Evolutionary conservation across 106 monocot species (phyloP).

Genomic region (Hemerocallis citrina): DNA sequence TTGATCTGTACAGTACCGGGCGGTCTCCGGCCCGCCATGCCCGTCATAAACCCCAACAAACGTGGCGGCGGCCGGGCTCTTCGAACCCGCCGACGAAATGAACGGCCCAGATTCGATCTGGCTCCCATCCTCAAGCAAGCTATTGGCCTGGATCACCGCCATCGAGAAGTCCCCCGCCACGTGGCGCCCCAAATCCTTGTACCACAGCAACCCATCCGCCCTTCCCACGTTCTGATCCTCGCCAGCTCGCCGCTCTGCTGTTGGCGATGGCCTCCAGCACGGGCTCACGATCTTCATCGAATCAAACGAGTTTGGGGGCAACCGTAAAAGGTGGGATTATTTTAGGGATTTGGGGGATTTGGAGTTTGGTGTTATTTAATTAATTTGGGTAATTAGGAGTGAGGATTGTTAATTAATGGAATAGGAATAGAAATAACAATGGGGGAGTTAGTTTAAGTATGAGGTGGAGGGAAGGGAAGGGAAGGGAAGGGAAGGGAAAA

Average conservation of each 20-base stretch:
- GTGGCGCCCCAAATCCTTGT: conserved; percentile 46
- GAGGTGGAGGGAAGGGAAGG: no score
- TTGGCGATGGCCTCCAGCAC: conserved; percentile 9
- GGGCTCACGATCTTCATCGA: conserved; percentile 2
- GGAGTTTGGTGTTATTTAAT: no score
- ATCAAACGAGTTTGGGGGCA: background rate
- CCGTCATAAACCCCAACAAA: conserved; percentile 18
- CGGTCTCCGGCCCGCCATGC: conserved; percentile 14
- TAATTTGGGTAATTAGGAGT: no score
- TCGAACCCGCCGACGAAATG: conserved; percentile 5
- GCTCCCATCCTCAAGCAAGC: conserved; percentile 50
- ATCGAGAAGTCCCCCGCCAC: conserved; percentile 62
- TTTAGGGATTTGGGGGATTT: no score
- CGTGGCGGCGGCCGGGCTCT: conserved; percentile 9
- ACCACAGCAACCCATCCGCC: conserved; percentile 45
- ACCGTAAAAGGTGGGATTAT: no score
- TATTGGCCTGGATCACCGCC: conserved; percentile 68
- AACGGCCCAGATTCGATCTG: conserved; percentile 51
- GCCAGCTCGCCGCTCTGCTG: conserved; percentile 1
- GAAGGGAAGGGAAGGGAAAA: no score
- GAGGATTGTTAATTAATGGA: no score
- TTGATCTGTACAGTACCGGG: conserved; percentile 5
- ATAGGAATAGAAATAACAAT: no score
- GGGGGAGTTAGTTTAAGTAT: no score
- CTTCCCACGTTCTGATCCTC: conserved; percentile 1